Conservation (phyloP, 371 early-diverging fungal species). For the Apophysomyces variabilis region DNA sequence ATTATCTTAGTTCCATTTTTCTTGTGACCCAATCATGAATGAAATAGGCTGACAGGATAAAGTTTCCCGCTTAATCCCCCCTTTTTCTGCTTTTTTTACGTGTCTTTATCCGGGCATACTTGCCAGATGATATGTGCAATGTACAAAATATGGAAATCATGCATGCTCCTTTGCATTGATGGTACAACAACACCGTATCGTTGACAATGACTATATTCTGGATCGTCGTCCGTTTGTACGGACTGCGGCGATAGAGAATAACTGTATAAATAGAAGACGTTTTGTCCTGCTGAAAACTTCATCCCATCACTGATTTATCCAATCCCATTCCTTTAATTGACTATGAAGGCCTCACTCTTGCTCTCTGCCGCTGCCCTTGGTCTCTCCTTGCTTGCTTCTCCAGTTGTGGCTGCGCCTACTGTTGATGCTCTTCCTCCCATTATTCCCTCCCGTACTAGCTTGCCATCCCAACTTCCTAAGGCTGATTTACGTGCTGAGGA, state of each 20-base stretch:
- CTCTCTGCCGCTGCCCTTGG: constrained; percentile 3
- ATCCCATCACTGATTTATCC: neutral
- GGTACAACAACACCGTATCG: constrained; percentile 1
- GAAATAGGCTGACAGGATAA: neutral
- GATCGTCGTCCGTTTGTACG: neutral
- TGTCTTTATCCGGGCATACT: neutral
- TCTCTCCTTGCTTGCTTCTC: neutral
- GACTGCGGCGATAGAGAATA: neutral
- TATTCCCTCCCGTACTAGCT: neutral
- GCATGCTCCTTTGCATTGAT: constrained; percentile 5
- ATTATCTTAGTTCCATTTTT: neutral
- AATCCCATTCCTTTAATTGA: neutral
- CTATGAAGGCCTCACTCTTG: constrained; percentile 7
- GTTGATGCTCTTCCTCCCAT: constrained; percentile 1
- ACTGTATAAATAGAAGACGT: neutral
- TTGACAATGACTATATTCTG: neutral
- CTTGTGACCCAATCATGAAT: neutral
- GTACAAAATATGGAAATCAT: neutral
- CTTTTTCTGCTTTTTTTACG: neutral
- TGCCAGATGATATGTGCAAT: neutral
- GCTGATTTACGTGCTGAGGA: constrained; percentile 19
- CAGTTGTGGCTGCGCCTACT: constrained; percentile 1
- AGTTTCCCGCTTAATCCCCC: neutral
- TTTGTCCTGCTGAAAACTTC: neutral
- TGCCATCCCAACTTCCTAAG: neutral